Evolutionary conservation across 306 rosid species (phyloP), one percentile per base, ranked within the genome.

Genomic region (Senna siamea): DNA sequence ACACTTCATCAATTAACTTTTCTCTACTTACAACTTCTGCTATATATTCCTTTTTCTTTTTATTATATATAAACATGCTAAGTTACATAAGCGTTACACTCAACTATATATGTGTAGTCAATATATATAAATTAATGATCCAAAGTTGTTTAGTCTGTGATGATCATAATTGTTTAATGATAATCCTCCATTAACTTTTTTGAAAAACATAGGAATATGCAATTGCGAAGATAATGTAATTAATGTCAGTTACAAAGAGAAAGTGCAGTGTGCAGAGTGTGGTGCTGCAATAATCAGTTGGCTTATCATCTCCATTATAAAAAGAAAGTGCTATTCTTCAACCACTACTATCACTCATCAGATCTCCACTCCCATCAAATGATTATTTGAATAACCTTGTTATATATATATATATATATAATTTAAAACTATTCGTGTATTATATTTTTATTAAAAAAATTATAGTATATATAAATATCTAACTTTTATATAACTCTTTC

Each of bases 211-310:
- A 71, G 50, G 72, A 80, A 78, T 22, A 18, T 43, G 66, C 64
- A 74, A 55, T 80, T 57, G 67, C 57, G 50, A 48, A 78, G 88
- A 81, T 84, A 81, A 78, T 84, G 48, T 84, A 78, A 78, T 70
- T 74, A 81, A 81, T 74, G 70, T 53, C 40, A 78, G 81, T 84
- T 81, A 65, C 69, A 74, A 81, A 70, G 75, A 64, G 68, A 59
- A 73, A 84, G 66, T 55, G 66, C 38, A 69, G 76, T 73, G 82
- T 75, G 65, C 23, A 18, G 28, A 10, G 23, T 26, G 26, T 60
- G 47, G 67, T 74, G 82, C 73, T 65, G 75, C 80, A 80, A 66
- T 57, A 63, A 61, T 80, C 70, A 77, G 32, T 48, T 76, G 73
- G 74, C 80, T 69, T 5, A 20, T 55, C 75, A 76, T 56, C 66